Evolutionary conservation across 768 basidiomycete species (phyloP), one percentile per base, ranked within the genome.

Genomic region (Rhizopogon vulgaris): DNA sequence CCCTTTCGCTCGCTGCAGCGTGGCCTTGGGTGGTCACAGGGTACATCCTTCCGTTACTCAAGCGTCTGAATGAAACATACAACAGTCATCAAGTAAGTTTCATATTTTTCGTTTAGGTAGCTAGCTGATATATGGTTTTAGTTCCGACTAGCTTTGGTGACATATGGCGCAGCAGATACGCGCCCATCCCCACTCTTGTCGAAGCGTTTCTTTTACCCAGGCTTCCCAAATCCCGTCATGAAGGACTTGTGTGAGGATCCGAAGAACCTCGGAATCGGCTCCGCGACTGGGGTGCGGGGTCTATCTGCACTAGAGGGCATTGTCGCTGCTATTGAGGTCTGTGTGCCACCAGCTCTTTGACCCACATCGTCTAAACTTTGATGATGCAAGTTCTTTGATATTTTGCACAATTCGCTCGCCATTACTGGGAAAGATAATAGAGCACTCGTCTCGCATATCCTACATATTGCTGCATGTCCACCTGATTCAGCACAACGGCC

Each of bases 221-320:
- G 65, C 17, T 76, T 77, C 2, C 65, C 73, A 36, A 52, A 56
- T 1, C 50, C 60, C 4, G 68, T 83, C 37, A 62, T 71, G 4
- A 73, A 69, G 49, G 73, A 78, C 46, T 67, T 85, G 53, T 70
- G 69, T 12, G 69, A 72, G 15, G 74, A 80, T 0, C 73, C 77
- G 3, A 56, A 61, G 10, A 75, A 72, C 30, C 66, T 84, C 6
- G 85, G 83, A 2, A 71, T 88, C 15, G 85, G 85, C 3, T 73
- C 71, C 41, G 73, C 74, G 7, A 77, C 77, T 6, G 74, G 73
- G 1, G 60, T 63, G 7, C 63, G 63, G 27, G 85, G 85, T 1
- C 76, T 87, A 77, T 83, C 84, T 25, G 82, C 83, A 4, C 67
- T 90, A 6, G 87, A 90, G 52, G 87, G 83, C 7, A 63, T 87